A percentile compares a stretch with the other conserved stretches of the same genome.
Evolutionary conservation across 2,329 filamentous ascomycete species (phyloP).

Genomic region (Aspergillus candidus): DNA sequence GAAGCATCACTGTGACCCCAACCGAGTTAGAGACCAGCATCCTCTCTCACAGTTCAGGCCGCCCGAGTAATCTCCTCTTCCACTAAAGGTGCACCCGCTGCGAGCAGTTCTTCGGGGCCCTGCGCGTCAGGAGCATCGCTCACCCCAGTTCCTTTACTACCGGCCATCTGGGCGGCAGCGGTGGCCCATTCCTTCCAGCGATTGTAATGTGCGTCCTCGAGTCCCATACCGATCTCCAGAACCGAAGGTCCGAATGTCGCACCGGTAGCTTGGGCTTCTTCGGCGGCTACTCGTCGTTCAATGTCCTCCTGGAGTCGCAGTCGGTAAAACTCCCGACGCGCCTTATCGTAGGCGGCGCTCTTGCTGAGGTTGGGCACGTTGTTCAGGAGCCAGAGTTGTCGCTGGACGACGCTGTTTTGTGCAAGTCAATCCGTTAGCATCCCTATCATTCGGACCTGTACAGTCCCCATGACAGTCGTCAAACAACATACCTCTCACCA

Average conservation of each 20-base stretch:
- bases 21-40: background rate
- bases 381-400: slow-evolving; percentile 79
- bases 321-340: slow-evolving; percentile 84
- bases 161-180: slow-evolving; percentile 45
- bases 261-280: slow-evolving; percentile 80
- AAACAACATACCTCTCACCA: slow-evolving; percentile 66
- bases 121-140: slow-evolving; percentile 35
- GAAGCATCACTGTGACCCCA: background rate
- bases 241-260: slow-evolving; percentile 79
- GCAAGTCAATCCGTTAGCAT: slow-evolving; percentile 10
- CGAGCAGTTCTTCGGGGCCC: slow-evolving; percentile 28
- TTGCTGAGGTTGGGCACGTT: slow-evolving; percentile 53
- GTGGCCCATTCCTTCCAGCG: slow-evolving; percentile 77
- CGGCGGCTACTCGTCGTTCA: slow-evolving; percentile 71
- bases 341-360: slow-evolving; percentile 73
- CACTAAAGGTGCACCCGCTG: slow-evolving; percentile 16
- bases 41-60: slow-evolving; percentile 1
- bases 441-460: background rate
- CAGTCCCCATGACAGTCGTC: background rate
- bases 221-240: slow-evolving; percentile 69
- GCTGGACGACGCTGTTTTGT: slow-evolving; percentile 71
- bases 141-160: slow-evolving; percentile 44
- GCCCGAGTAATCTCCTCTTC: slow-evolving; percentile 2
- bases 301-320: slow-evolving; percentile 77
- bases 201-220: slow-evolving; percentile 77